Evolutionary conservation across 306 rosid species (phyloP), one percentile per base, ranked within the genome.

Genomic region (Mucuna pruriens): DNA sequence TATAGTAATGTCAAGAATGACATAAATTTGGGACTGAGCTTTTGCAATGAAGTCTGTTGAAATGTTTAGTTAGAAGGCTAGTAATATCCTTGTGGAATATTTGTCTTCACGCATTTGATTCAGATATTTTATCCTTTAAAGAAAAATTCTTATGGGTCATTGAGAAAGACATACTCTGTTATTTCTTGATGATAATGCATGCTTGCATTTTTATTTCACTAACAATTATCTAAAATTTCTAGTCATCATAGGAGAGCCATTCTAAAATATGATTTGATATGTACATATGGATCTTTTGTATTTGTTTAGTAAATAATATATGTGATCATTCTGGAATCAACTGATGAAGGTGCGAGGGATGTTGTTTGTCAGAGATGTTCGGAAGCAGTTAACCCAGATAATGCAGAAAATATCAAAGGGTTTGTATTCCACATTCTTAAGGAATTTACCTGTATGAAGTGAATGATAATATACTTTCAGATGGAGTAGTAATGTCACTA

Each of bases 371-470:
- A 90, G 83, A 92, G 94, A 93, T 78, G 96, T 95, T 22, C 90
- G 98, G 57, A 95, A 89, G 87, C 98, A 95, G 74, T 85, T 95
- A 69, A 82, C 91, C 70, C 98, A 93, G 62, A 95, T 95, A 73
- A 90, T 91, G 97, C 94, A 89, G 90, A 91, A 95, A 81, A 83
- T 91, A 67, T 87, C 96, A 1, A 93, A 88, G 61, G 99, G 99
- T 93, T 73, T 77, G 97, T 87, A 51, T 71, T 83, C 67, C 65
- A 8, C 58, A 67, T 73, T 69, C 75, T 79, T 29, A 15, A 78
- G 26, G 62, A 80, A 64, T 45, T 73, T 74, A 46, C 78, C 36
- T 71, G 44, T 82, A 51, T 48, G 39, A 70, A 82, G 49, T 78
- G 70, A 64, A 25, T 57, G 62, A 64, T 64, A 76, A 58, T 63